These are phyloP conservation scores for Jackrogersella multiformis DNA, from an alignment of 495 filamentous ascomycete species.

Conservation along the genomic window DNA sequence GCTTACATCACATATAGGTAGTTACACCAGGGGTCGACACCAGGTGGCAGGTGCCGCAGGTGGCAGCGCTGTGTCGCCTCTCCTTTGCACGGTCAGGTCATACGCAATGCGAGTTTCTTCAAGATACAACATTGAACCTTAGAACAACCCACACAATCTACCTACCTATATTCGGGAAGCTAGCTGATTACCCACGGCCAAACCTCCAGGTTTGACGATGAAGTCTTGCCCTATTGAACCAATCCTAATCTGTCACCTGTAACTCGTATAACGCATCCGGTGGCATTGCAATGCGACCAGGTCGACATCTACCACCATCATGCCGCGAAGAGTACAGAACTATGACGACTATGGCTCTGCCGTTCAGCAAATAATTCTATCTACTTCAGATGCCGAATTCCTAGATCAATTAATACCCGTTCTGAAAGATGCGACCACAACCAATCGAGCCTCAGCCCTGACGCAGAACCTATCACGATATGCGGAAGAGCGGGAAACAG, in stretches of 20 bases:
- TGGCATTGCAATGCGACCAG: conserved; percentile 21
- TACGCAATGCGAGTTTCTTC: too few relatives aligned
- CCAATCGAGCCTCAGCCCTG: conserved; percentile 76
- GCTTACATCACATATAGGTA: too few relatives aligned
- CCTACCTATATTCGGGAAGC: too few relatives aligned
- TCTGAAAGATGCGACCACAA: conserved; percentile 84
- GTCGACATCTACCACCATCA: conserved; percentile 29
- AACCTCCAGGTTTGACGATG: too few relatives aligned
- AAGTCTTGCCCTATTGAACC: background rate
- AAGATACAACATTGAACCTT: too few relatives aligned
- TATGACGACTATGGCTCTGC: conserved; percentile 65
- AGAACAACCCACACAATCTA: too few relatives aligned
- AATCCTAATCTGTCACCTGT: background rate
- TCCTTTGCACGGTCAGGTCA: too few relatives aligned
- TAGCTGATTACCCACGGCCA: too few relatives aligned
- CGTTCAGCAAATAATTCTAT: conserved; percentile 83
- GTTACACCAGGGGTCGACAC: too few relatives aligned
- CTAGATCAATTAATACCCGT: conserved; percentile 94
- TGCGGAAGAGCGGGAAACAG: conserved; percentile 82
- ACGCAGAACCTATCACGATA: conserved; percentile 81
- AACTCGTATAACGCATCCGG: background rate
- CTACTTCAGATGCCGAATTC: conserved; percentile 90
- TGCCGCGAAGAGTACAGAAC: conserved; percentile 59
- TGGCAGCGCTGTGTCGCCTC: too few relatives aligned
- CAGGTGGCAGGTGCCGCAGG: too few relatives aligned